Conservation (phyloP, 108 stramenopile species). For the Cyclostephanos invisitatus region DNA sequence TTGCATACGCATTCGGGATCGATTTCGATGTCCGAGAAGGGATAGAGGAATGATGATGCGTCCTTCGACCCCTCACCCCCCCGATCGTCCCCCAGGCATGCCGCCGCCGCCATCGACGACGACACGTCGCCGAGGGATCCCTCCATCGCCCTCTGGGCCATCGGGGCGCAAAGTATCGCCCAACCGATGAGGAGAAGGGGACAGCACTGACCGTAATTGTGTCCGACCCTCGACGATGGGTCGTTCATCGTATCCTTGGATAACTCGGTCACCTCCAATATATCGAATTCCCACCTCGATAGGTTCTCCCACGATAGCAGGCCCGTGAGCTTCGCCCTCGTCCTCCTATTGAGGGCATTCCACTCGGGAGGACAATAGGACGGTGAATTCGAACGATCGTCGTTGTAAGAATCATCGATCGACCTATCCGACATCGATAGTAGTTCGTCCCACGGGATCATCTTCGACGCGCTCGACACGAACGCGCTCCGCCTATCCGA, state of each 20-base stretch:
- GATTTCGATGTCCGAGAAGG: conserved; percentile 1
- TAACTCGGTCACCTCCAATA: conserved; percentile 54
- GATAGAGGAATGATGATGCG: conserved; percentile 17
- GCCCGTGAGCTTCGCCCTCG: conserved; percentile 26
- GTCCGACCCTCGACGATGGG: neutral
- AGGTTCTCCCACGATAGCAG: conserved; percentile 56
- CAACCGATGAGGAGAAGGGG: conserved; percentile 59
- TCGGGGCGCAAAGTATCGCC: conserved; percentile 63
- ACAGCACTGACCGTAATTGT: conserved; percentile 18
- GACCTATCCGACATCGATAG: no score
- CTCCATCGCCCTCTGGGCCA: conserved; percentile 55
- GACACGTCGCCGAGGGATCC: conserved; percentile 20
- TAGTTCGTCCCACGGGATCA: neutral
- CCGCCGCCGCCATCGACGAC: conserved; percentile 7
- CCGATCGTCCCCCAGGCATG: no score
- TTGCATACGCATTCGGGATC: neutral
- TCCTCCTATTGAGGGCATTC: conserved; percentile 18
- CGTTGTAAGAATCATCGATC: neutral
- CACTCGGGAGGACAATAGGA: conserved; percentile 33
- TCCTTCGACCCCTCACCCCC: conserved; percentile 19
- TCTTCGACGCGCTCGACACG: neutral
- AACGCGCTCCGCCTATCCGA: neutral
- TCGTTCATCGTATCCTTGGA: neutral
- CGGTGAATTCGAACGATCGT: neutral
- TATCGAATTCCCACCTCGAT: conserved; percentile 62